Base-by-base conservation (phyloP, 306 rosid genomes). In the Elaeagnus macrophylla region DNA sequence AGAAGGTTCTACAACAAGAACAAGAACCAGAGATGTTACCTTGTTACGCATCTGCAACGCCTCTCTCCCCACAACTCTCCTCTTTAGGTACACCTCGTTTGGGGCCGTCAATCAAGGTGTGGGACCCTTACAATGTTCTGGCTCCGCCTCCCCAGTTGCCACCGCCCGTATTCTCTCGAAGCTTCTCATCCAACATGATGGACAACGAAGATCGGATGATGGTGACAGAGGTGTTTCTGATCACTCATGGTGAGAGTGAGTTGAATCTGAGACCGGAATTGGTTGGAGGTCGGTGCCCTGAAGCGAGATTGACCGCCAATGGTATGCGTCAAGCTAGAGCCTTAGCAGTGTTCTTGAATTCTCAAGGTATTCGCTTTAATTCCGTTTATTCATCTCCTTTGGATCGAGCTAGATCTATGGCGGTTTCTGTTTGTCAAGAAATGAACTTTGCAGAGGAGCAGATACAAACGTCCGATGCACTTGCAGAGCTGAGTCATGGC, bases 21-120 rank as follows among this genome's bases (percentile, higher is more conserved):
- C n/a, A n/a, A n/a, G 99, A 91, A 50, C 99, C 99, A 9, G 99
- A 91, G 83, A 80, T 87, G 84, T 77, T 91, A 3, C 94, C 96
- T 7, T 84, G 86, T 64, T 85, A 91, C 77, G 83, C 96, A 9
- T 82, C 95, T 1, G 93, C 96, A 0, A 87, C 96, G n/a, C 99
- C 99, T 39, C 82, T 91, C 7, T 91, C 99, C 1, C 99, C 96
- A 39, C 99, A 91, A 79, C 89, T 81, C 9, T 91, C 99, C 1
- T 78, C 96, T 0, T 63, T 91, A 13, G 99, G 96, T 1, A 91
- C 99, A 32, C 96, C 99, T 53, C 82, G 99, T 0, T 76, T 86
- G 4, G 94, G 95, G 1, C 97, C 95, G 17, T 81, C 89, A 20
- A 87, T 84, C 71, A 87, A 91, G 77, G 96, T 91, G n/a, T 91